phyloP scores from a whole-genome alignment of 164 flowering plant species.

The Berberis thunbergii region DNA sequence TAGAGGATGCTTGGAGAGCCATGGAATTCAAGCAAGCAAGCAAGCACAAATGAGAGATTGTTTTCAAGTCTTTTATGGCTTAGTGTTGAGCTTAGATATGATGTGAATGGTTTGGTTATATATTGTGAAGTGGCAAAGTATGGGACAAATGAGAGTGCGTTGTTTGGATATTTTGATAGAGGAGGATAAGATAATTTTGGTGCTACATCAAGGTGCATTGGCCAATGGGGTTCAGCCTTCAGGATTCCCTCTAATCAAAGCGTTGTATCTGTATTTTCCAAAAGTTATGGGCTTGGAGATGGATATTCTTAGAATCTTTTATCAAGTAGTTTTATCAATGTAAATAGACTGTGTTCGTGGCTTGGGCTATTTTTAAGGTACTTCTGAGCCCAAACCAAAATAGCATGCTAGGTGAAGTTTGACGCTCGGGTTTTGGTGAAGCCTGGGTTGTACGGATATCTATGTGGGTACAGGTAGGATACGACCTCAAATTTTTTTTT shows the following conservation, averaged over 20 bases:
- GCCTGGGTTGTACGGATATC: no score
- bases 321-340: no score
- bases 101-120: conserved; percentile 6
- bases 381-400: no score
- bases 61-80: not conserved
- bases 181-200: conserved; percentile 48
- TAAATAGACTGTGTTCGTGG: no score
- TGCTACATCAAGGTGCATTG: conserved; percentile 27
- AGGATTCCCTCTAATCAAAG: conserved; percentile 39
- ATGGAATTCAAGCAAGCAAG: conserved; percentile 13
- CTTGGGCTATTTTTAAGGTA: no score
- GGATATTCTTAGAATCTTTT: no score
- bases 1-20: conserved; percentile 81
- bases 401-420: no score
- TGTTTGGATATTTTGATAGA: conserved; percentile 17
- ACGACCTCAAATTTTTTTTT: no score
- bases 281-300: not conserved
- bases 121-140: not conserved
- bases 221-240: conserved; percentile 46
- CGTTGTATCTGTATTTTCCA: not conserved
- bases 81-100: not conserved
- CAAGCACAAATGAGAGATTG: not conserved
- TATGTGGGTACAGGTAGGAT: no score
- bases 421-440: no score
- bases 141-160: conserved; percentile 6